These are phyloP conservation scores for Polytolypa hystricis DNA, from an alignment of 2,329 filamentous ascomycete species.

Conservation along the genomic window DNA sequence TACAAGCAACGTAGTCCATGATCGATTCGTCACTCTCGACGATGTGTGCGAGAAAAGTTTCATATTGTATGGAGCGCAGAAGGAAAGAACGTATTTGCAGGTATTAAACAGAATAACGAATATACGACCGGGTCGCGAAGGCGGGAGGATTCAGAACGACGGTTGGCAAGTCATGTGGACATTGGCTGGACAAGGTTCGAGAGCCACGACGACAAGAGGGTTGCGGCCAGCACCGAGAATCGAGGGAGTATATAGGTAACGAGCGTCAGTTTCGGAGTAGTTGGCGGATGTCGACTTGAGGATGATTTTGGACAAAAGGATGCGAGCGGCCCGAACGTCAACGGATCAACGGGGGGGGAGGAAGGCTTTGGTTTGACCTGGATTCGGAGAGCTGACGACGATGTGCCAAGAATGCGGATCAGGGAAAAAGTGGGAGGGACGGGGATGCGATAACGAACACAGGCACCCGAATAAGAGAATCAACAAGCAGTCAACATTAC, in stretches of 20 bases:
- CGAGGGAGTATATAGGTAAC: no score
- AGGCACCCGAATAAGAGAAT: background rate
- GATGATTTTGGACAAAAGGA: no score
- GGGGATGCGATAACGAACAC: background rate
- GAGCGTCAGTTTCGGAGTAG: no score
- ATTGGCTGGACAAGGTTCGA: no score
- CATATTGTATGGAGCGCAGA: conserved; percentile 6
- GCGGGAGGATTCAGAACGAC: no score
- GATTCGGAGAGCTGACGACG: background rate
- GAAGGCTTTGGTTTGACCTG: background rate
- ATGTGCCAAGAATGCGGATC: background rate
- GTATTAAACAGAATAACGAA: background rate
- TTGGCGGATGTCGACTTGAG: no score
- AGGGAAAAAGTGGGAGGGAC: background rate
- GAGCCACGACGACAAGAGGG: no score
- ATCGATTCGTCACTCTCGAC: conserved; percentile 4
- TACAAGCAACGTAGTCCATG: conserved; percentile 11
- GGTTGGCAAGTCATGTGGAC: no score
- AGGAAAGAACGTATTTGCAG: background rate
- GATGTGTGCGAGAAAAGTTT: conserved; percentile 3
- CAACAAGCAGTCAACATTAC: background rate
- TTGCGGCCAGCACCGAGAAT: no score
- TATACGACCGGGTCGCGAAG: background rate
- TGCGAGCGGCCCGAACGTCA: no score
- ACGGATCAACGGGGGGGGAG: background rate